These are phyloP conservation scores for Cyberlindnera bimundalis DNA, from an alignment of 805 yeast genomes.

Conservation along the genomic window DNA sequence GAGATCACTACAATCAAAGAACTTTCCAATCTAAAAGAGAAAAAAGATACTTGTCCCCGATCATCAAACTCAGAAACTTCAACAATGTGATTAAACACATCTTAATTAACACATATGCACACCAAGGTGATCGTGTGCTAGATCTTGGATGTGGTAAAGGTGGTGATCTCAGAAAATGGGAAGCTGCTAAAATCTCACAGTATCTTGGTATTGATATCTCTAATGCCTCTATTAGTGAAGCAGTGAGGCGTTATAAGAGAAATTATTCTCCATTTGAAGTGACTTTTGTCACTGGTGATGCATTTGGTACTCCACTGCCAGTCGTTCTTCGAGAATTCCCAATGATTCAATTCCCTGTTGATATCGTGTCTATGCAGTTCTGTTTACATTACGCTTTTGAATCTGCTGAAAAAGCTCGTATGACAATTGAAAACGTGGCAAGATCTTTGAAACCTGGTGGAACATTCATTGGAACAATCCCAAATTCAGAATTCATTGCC, in stretches of 20 bases:
- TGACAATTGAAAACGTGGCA: constrained; percentile 70
- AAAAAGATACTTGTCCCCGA: constrained; percentile 72
- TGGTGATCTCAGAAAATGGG: constrained; percentile 92
- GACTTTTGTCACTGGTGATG: constrained; percentile 89
- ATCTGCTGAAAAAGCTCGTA: constrained; percentile 73
- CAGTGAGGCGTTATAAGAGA: constrained; percentile 61
- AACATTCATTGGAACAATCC: constrained; percentile 87
- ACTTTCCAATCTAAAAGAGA: constrained; percentile 62
- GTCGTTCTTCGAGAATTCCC: constrained; percentile 66
- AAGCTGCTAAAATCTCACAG: constrained; percentile 64
- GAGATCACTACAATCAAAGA: constrained; percentile 82
- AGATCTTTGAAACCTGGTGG: constrained; percentile 80
- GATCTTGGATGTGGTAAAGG: constrained; percentile 98
- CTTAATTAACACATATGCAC: constrained; percentile 66
- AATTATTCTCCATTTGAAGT: constrained; percentile 68
- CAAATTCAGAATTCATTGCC: constrained; percentile 81
- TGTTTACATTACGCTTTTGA: constrained; percentile 95
- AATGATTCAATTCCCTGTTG: constrained; percentile 72
- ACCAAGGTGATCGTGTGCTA: constrained; percentile 53
- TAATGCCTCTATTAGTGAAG: constrained; percentile 82
- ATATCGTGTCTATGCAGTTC: constrained; percentile 86
- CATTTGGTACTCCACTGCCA: constrained; percentile 70
- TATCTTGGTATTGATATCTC: constrained; percentile 92
- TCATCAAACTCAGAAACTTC: constrained; percentile 80
- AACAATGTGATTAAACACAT: constrained; percentile 91